These are phyloP conservation scores for barley (Hordeum vulgare) DNA, from an alignment of 176 grass and related monocot species.

Conservation along the genomic window MorexV3_pseudomolecules_assembly NC_058523.1:115012423-115012922, in stretches of 20 bases:
- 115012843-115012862: slow-evolving; percentile 41
- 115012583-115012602: background rate
- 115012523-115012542: background rate
- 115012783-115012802: background rate
- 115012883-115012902: slow-evolving; percentile 23
- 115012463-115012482: slow-evolving; percentile 20
- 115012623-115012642: background rate
- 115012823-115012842: slow-evolving; percentile 60
- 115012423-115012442: slow-evolving; percentile 60
- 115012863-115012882: slow-evolving; percentile 61
- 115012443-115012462: slow-evolving; percentile 65
- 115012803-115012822: slow-evolving; percentile 43
- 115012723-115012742: slow-evolving; percentile 46
- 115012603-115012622: background rate
- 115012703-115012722: slow-evolving; percentile 60
- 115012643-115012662: background rate
- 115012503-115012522: background rate
- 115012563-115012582: background rate
- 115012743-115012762: slow-evolving; percentile 32
- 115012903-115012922: background rate
- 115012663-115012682: slow-evolving; percentile 64
- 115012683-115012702: slow-evolving; percentile 53
- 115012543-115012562: background rate
- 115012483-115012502: slow-evolving; percentile 60
- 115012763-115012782: background rate